phyloP scores from a whole-genome alignment of 2,329 filamentous ascomycete species.

The Taxawa tesnikishii region DNA sequence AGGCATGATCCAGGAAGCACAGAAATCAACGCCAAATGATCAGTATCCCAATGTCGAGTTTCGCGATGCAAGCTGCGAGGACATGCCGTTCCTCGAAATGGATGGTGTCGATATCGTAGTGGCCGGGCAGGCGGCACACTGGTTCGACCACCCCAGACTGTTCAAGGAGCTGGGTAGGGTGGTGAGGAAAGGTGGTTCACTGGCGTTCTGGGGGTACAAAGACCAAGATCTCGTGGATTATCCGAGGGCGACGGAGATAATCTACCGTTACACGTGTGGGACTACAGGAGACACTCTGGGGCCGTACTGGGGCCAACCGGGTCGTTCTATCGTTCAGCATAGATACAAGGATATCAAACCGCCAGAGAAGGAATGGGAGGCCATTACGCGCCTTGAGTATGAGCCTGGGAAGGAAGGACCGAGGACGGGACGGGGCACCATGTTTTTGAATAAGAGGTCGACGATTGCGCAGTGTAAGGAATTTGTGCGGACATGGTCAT shows the following conservation, averaged over 20 bases:
- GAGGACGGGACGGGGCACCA: slow-evolving; percentile 26
- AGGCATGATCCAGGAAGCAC: slow-evolving; percentile 37
- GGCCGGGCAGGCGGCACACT: slow-evolving; percentile 49
- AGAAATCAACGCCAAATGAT: slow-evolving; percentile 11
- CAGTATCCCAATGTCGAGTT: slow-evolving; percentile 34
- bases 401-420: slow-evolving; percentile 37
- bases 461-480: slow-evolving; percentile 46
- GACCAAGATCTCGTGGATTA: slow-evolving; percentile 48
- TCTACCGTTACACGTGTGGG: slow-evolving; percentile 45
- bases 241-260: slow-evolving; percentile 38
- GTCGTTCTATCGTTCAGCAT: slow-evolving; percentile 41
- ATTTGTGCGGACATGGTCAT: slow-evolving; percentile 51
- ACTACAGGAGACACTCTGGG: slow-evolving; percentile 37
- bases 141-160: slow-evolving; percentile 47
- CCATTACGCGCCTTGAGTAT: slow-evolving; percentile 43
- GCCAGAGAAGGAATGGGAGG: slow-evolving; percentile 39
- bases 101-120: slow-evolving; percentile 39
- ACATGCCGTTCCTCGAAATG: slow-evolving; percentile 33
- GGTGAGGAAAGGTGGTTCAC: slow-evolving; percentile 40
- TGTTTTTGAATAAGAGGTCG: slow-evolving; percentile 42
- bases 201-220: slow-evolving; percentile 57
- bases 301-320: slow-evolving; percentile 49
- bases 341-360: slow-evolving; percentile 40
- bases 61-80: slow-evolving; percentile 40
- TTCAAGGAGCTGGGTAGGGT: slow-evolving; percentile 46